A percentile compares a stretch with the other conserved stretches of the same genome.
Evolutionary conservation across 83 land plant genomes (phyloP).

Genomic region (Larix sibirica): DNA sequence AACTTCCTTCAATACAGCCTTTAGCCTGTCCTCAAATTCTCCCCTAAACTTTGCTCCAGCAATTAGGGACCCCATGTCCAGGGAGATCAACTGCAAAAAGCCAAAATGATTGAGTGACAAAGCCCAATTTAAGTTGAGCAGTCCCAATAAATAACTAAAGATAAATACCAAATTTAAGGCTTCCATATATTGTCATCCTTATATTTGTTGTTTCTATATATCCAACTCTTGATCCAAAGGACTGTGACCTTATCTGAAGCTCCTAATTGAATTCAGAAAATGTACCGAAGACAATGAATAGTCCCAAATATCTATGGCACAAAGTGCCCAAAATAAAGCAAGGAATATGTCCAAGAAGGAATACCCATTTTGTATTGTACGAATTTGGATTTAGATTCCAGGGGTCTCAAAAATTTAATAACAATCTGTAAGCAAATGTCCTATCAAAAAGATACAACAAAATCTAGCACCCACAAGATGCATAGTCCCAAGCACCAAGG

Average conservation of each 20-base stretch:
- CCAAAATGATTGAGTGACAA: not conserved
- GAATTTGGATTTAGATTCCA: too few species aligned
- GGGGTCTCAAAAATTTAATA: too few species aligned
- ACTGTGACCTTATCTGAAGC: not conserved
- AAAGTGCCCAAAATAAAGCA: too few species aligned
- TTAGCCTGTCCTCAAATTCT: slow-evolving; percentile 92
- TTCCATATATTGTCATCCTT: not conserved
- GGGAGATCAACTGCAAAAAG: slow-evolving; percentile 73
- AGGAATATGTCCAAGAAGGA: too few species aligned
- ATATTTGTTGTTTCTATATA: not conserved
- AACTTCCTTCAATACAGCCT: slow-evolving; percentile 83
- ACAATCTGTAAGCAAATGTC: too few species aligned
- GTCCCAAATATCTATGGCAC: too few species aligned
- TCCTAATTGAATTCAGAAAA: not conserved
- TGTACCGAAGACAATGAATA: too few species aligned
- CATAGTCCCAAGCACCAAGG: too few species aligned
- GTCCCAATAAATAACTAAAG: not conserved
- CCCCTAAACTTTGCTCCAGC: slow-evolving; percentile 90
- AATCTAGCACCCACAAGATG: too few species aligned
- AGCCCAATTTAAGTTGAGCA: not conserved
- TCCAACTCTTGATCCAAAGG: not conserved
- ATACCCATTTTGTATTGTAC: too few species aligned
- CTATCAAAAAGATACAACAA: too few species aligned
- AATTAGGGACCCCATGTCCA: slow-evolving; percentile 90
- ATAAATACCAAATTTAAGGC: not conserved